These are phyloP conservation scores for Chaetomium olivaceum DNA, from an alignment of 2,329 filamentous ascomycete species.

Conservation along the genomic window DNA sequence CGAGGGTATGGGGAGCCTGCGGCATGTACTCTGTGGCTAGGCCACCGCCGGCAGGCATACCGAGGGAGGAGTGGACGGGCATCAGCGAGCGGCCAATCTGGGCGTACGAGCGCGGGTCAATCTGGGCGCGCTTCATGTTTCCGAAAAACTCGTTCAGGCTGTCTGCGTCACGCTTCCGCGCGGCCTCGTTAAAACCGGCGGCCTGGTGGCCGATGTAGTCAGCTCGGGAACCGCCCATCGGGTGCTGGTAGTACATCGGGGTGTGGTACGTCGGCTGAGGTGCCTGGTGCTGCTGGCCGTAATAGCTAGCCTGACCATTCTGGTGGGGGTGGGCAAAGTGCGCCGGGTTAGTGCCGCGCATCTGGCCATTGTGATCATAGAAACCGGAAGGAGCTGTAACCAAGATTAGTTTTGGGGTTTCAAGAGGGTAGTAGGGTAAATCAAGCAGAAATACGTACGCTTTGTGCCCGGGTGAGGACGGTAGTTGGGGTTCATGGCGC, in stretches of 20 bases:
- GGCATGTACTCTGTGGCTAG: conserved; percentile 58
- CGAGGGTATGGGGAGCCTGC: conserved; percentile 44
- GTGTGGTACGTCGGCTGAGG: conserved; percentile 58
- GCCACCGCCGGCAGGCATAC: conserved; percentile 54
- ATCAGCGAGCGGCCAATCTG: conserved; percentile 88
- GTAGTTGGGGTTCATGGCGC: conserved; percentile 54
- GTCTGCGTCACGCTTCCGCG: conserved; percentile 82
- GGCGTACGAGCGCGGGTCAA: conserved; percentile 85
- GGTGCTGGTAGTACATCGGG: conserved; percentile 74
- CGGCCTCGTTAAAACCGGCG: conserved; percentile 54
- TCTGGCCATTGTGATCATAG: conserved; percentile 66
- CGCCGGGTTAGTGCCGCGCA: conserved; percentile 54
- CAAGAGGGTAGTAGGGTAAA: conserved; percentile 28
- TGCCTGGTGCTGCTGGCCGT: conserved; percentile 55
- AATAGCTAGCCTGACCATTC: conserved; percentile 58
- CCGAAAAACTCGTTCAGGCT: conserved; percentile 93
- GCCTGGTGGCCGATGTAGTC: conserved; percentile 66
- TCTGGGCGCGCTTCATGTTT: conserved; percentile 84
- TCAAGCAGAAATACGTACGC: conserved; percentile 44
- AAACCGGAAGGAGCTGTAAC: conserved; percentile 56
- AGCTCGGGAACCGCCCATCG: conserved; percentile 52
- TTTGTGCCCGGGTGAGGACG: conserved; percentile 52
- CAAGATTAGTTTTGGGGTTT: conserved; percentile 45
- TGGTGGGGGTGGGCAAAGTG: conserved; percentile 58
- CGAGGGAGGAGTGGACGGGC: conserved; percentile 72